Base-by-base conservation (phyloP, 2,329 filamentous ascomycete species). In the Graphilbum sp. region DNA sequence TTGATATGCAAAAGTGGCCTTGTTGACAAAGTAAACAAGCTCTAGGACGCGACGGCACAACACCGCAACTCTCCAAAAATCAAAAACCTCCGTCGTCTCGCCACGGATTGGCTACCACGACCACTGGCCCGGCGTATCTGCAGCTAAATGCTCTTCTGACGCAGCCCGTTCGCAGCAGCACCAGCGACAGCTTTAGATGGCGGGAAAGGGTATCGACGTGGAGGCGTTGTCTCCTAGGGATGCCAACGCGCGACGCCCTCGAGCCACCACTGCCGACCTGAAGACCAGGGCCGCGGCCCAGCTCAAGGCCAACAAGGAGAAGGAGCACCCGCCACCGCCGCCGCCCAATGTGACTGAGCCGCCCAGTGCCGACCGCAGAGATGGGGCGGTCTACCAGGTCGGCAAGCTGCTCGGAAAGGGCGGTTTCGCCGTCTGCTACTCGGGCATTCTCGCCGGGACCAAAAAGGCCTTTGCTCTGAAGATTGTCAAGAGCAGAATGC, bases 401-500 rank as follows among this genome's bases (percentile, higher is more conserved):
- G 79, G 80, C 41, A 75, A 74, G 49, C 65, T 83, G 52, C 64
- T 88, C 41, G 82, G 82, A 20, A 87, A 84, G 58, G 82, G 82
- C 34, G 82, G 82, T 10, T 88, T 88, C 52, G 82, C 82, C 46
- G 79, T 87, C 44, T 87, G 81, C 60, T 81, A 87, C 52, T 72
- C 76, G 48, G 81, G 77, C 35, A 72, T 78, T 47, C 60, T 80
- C 39, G 63, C 73, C 37, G 72, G 76, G 11, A 72, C 72, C 6
- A 78, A 70, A 50, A 75, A 78, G 51, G 69, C 69, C 46, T 79
- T 75, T 53, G 82, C 82, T 33, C 64, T 88, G 49, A 88, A 88
- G 63, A 84, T 88, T 52, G 82, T 88, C 52, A 82, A 78, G 61
- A 82, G 79, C 50, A 73, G 79, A 52, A 87, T 87, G 81, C 79